Conservation (phyloP, 2,329 filamentous ascomycete genomes). For the Aureobasidium uvarum region DNA sequence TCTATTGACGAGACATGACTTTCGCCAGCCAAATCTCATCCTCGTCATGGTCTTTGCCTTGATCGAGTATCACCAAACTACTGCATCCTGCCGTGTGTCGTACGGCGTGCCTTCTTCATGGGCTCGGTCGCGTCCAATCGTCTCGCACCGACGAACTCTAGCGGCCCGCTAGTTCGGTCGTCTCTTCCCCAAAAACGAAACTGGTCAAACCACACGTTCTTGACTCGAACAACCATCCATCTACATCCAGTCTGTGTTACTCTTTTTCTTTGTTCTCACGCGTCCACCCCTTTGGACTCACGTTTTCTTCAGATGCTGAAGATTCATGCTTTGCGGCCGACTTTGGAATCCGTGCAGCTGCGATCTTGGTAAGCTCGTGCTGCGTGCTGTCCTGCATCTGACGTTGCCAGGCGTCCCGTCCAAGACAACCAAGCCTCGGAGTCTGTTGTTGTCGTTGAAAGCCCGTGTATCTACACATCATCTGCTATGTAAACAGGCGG, state of each 20-base stretch:
- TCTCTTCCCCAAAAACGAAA: neutral
- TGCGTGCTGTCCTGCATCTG: slow-evolving; percentile 3
- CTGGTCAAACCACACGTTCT: neutral
- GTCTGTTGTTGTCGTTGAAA: neutral
- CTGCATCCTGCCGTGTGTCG: slow-evolving; percentile 10
- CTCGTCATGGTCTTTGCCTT: neutral
- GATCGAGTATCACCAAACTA: neutral
- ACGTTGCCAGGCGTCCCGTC: slow-evolving; percentile 17
- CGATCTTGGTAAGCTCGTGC: slow-evolving; percentile 18
- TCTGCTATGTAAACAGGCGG: neutral
- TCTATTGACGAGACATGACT: neutral
- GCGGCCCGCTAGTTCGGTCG: slow-evolving; percentile 15
- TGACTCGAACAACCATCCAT: slow-evolving; percentile 2
- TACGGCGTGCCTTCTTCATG: slow-evolving; percentile 1
- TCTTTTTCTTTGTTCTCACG: neutral
- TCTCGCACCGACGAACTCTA: slow-evolving; percentile 6
- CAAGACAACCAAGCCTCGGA: neutral
- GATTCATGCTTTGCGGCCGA: neutral
- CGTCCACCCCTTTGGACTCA: neutral
- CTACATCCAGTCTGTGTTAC: neutral
- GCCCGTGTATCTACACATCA: neutral
- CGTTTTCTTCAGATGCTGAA: slow-evolving; percentile 20
- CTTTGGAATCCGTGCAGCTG: neutral
- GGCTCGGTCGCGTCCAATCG: slow-evolving; percentile 8
- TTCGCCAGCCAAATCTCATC: neutral